Percentiles rank a stretch among this genome's conserved stretches.
These are phyloP conservation scores for Alternaria ventricosa DNA, from an alignment of 2,329 filamentous ascomycete species.

Conservation along the genomic window DNA sequence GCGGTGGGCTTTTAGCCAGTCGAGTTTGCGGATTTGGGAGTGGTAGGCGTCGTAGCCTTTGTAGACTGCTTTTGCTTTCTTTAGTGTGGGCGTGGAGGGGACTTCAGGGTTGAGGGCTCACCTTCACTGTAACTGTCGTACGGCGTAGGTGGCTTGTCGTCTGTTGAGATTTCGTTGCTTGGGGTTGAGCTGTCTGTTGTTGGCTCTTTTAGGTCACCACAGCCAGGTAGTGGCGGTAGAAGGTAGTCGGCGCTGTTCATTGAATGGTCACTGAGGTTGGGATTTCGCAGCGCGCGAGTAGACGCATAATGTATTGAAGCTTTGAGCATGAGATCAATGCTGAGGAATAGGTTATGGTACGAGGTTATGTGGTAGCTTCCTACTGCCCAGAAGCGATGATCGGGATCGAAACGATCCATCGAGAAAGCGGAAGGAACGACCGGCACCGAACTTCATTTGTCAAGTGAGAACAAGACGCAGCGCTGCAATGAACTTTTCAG, in stretches of 20 bases:
- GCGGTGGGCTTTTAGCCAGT: background rate
- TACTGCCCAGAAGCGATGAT: background rate
- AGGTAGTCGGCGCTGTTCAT: background rate
- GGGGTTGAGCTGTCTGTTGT: background rate
- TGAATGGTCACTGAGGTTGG: background rate
- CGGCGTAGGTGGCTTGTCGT: background rate
- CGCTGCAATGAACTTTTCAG: background rate
- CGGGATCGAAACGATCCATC: background rate
- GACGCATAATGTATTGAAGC: background rate
- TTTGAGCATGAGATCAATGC: background rate
- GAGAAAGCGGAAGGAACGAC: background rate
- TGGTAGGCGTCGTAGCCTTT: background rate
- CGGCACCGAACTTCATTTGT: background rate
- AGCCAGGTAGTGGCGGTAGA: background rate
- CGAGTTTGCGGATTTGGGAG: background rate
- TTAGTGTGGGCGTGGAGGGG: background rate
- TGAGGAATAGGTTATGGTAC: background rate
- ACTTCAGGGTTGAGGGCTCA: background rate
- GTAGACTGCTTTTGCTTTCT: background rate
- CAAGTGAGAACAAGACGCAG: background rate
- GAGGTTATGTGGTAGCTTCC: background rate
- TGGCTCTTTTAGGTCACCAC: background rate
- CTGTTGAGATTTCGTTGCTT: background rate
- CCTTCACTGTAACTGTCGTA: background rate
- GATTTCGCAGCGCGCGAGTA: background rate